Percentiles rank a stretch among this genome's conserved stretches.
Evolutionary conservation across 2,329 filamentous ascomycete genomes (phyloP).

Genomic region (Ustulina deusta): DNA sequence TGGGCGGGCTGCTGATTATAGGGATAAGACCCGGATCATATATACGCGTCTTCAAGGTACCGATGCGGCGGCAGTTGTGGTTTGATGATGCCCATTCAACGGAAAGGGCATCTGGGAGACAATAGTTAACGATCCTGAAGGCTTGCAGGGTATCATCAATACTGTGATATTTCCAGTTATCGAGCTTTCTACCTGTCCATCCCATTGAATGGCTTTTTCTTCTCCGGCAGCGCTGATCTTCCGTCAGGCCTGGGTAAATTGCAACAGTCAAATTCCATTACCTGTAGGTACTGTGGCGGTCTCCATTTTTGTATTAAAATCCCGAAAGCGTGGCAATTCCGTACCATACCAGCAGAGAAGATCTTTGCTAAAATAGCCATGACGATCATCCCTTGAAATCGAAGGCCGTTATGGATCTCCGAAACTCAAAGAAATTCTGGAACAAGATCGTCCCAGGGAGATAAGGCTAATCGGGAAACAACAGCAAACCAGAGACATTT

Average conservation of each 20-base stretch:
- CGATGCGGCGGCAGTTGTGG: slow-evolving; percentile 8
- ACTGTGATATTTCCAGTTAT: neutral
- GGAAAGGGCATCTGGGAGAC: neutral
- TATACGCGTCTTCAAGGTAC: neutral
- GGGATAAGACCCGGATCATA: neutral
- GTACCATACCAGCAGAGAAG: neutral
- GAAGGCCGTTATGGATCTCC: slow-evolving; percentile 20
- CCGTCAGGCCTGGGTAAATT: neutral
- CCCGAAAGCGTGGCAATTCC: slow-evolving; percentile 8
- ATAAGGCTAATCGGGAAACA: slow-evolving; percentile 25
- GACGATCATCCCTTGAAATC: slow-evolving; percentile 29
- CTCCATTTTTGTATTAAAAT: neutral
- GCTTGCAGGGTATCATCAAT: slow-evolving; percentile 3
- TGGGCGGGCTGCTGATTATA: neutral
- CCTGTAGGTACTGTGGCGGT: neutral
- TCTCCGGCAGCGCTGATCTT: neutral
- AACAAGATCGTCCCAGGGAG: slow-evolving; percentile 3
- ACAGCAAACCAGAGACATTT: neutral
- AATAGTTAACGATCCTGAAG: neutral
- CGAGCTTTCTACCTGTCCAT: neutral
- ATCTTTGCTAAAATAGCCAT: slow-evolving; percentile 9
- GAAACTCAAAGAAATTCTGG: slow-evolving; percentile 3
- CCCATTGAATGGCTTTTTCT: neutral
- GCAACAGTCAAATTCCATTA: slow-evolving; percentile 6
- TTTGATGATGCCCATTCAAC: neutral